These are phyloP conservation scores for Boletus semigastroideus DNA, from an alignment of 1,284 basidiomycete species.

Conservation along the genomic window DNA sequence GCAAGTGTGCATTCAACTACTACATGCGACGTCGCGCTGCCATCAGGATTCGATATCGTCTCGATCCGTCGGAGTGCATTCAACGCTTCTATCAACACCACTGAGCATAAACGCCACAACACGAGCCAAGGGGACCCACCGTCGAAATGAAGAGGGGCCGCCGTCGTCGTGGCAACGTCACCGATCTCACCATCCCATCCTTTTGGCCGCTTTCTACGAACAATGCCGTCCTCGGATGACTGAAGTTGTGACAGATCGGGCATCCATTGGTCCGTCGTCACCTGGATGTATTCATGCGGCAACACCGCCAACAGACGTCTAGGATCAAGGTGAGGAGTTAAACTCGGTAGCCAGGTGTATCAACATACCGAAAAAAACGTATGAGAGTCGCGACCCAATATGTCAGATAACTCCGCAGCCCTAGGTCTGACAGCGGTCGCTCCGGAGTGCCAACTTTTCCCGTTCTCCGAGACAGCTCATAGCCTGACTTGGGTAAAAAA, in stretches of 20 bases:
- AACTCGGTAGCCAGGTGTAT: background rate
- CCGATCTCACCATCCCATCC: constrained; percentile 65
- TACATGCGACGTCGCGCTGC: constrained; percentile 65
- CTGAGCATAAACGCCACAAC: constrained; percentile 26
- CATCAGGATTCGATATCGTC: constrained; percentile 57
- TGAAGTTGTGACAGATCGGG: constrained; percentile 42
- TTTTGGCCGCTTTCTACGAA: constrained; percentile 53
- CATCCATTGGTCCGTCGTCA: constrained; percentile 42
- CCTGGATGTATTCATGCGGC: constrained; percentile 47
- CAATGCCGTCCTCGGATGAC: constrained; percentile 40
- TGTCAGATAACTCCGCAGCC: constrained; percentile 86
- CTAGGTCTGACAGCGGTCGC: constrained; percentile 91
- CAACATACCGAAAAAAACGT: constrained; percentile 70
- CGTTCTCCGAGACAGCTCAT: constrained; percentile 82
- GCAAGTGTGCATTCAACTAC: constrained; percentile 64
- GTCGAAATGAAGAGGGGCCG: constrained; percentile 28
- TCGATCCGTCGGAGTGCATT: constrained; percentile 53
- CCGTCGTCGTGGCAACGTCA: constrained; percentile 32
- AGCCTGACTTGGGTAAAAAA: constrained; percentile 48
- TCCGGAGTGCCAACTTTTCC: constrained; percentile 90
- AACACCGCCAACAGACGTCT: constrained; percentile 61
- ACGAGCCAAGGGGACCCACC: constrained; percentile 27
- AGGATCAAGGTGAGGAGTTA: background rate
- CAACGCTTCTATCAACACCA: constrained; percentile 32
- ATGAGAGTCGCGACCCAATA: constrained; percentile 90